Percentiles rank a stretch among this genome's conserved stretches.
These are phyloP conservation scores for Nicotiana obtusifolia DNA, from an alignment of 257 asterid genomes.

Conservation along the genomic window DNA sequence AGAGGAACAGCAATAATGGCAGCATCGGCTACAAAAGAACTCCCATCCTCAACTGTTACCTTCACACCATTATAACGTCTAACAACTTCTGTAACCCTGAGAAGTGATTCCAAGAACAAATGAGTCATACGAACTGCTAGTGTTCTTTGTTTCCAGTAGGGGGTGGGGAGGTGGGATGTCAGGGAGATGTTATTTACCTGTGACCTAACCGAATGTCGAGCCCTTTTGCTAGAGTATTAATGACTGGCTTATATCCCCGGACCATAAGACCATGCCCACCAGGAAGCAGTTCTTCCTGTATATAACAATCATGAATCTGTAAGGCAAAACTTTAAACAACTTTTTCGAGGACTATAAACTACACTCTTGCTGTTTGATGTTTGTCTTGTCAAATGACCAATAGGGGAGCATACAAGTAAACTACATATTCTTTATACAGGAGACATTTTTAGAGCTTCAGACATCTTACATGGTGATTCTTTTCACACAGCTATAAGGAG, in stretches of 20 bases:
- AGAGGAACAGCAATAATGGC: slow-evolving; percentile 84
- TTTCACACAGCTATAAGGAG: background rate
- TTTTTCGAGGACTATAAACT: background rate
- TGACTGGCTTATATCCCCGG: slow-evolving; percentile 88
- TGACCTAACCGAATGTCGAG: slow-evolving; percentile 83
- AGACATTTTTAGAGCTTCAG: background rate
- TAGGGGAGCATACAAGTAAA: background rate
- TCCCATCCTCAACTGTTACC: slow-evolving; percentile 84
- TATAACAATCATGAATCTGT: background rate
- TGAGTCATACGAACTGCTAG: background rate
- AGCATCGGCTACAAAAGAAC: slow-evolving; percentile 83
- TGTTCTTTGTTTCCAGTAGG: background rate
- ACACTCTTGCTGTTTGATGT: background rate
- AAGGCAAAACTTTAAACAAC: background rate
- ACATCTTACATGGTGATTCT: background rate
- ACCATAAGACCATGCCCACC: slow-evolving; percentile 99
- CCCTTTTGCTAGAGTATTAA: slow-evolving; percentile 88
- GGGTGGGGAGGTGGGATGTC: background rate
- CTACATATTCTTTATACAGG: background rate
- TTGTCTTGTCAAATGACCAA: background rate
- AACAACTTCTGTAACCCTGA: slow-evolving; percentile 66
- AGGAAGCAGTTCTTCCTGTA: slow-evolving; percentile 88
- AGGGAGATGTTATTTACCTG: slow-evolving; percentile 37
- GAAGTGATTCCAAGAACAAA: background rate
- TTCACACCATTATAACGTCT: slow-evolving; percentile 76